Evolutionary conservation across 2,329 filamentous ascomycete species (phyloP).

Genomic region (Sclerotiophoma versabilis): DNA sequence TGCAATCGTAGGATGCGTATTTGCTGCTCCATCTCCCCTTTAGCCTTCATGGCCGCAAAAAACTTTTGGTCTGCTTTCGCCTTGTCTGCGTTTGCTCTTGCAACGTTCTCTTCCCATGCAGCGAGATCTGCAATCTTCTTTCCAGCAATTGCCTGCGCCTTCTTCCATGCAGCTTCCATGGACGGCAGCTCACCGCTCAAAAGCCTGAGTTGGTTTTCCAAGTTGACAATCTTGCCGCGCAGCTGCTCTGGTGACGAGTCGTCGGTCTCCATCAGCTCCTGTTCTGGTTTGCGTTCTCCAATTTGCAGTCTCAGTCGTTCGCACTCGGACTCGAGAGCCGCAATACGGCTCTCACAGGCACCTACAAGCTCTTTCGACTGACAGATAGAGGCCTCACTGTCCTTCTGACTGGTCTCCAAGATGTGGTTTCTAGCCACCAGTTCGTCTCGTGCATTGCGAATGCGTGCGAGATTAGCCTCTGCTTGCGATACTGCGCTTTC

Average conservation of each 20-base stretch:
- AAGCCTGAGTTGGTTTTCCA: slow-evolving; percentile 81
- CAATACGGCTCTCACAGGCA: slow-evolving; percentile 81
- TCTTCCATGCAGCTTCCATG: slow-evolving; percentile 90
- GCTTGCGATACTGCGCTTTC: slow-evolving; percentile 81
- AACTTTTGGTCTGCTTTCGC: slow-evolving; percentile 98
- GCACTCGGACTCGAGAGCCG: slow-evolving; percentile 81
- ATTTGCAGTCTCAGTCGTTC: slow-evolving; percentile 69
- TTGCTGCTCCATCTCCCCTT: slow-evolving; percentile 83
- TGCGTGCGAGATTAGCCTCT: slow-evolving; percentile 84
- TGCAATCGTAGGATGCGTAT: slow-evolving; percentile 80
- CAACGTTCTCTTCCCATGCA: slow-evolving; percentile 78
- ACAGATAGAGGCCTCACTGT: slow-evolving; percentile 71
- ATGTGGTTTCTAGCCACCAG: slow-evolving; percentile 81
- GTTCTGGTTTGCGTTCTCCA: slow-evolving; percentile 52
- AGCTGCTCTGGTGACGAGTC: slow-evolving; percentile 73
- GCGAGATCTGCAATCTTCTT: slow-evolving; percentile 85
- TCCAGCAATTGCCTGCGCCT: slow-evolving; percentile 81
- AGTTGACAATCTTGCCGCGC: slow-evolving; percentile 72
- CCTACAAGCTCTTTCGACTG: slow-evolving; percentile 82
- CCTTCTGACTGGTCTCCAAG: slow-evolving; percentile 79
- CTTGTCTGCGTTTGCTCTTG: slow-evolving; percentile 82
- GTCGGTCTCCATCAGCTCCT: slow-evolving; percentile 57
- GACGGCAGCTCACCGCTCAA: slow-evolving; percentile 88
- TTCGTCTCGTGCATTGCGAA: slow-evolving; percentile 85
- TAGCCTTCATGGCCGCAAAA: slow-evolving; percentile 93